Percentiles rank a stretch among this genome's conserved stretches.
phyloP scores from a whole-genome alignment of 805 yeast species.

The Myxozyma vanderwaltii region DNA sequence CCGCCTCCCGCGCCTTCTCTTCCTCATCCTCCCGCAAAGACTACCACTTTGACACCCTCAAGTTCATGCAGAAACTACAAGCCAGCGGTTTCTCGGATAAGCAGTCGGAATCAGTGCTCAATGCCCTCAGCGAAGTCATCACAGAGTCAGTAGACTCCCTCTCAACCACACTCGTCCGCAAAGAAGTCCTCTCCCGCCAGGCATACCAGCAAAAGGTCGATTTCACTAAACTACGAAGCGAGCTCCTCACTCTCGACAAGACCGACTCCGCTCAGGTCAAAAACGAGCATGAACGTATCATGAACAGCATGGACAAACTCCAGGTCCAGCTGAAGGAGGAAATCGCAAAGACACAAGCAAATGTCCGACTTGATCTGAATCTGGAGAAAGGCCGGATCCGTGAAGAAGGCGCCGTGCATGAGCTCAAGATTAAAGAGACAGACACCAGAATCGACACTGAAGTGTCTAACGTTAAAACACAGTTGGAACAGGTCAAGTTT shows the following conservation, averaged over 20 bases:
- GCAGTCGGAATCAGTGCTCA: slow-evolving; percentile 81
- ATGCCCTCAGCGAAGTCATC: slow-evolving; percentile 70
- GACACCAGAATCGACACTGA: slow-evolving; percentile 95
- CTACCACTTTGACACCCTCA: slow-evolving; percentile 71
- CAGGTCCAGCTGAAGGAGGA: slow-evolving; percentile 86
- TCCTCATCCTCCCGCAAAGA: not conserved
- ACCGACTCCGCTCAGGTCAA: slow-evolving; percentile 79
- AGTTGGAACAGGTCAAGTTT: slow-evolving; percentile 91
- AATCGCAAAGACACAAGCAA: slow-evolving; percentile 84
- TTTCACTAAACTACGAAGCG: slow-evolving; percentile 91
- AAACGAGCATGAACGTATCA: slow-evolving; percentile 82
- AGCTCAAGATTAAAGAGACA: slow-evolving; percentile 89
- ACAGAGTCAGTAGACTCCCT: slow-evolving; percentile 78
- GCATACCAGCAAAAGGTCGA: slow-evolving; percentile 96
- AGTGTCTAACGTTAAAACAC: slow-evolving; percentile 90
- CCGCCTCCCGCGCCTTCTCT: not conserved
- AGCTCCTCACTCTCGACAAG: slow-evolving; percentile 82
- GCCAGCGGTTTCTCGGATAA: slow-evolving; percentile 69
- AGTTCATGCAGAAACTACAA: slow-evolving; percentile 66
- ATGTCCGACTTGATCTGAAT: slow-evolving; percentile 86
- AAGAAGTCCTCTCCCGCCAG: slow-evolving; percentile 77
- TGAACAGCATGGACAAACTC: slow-evolving; percentile 82
- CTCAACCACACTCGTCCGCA: slow-evolving; percentile 76
- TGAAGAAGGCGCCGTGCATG: slow-evolving; percentile 91
- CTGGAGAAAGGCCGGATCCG: slow-evolving; percentile 93